These are phyloP conservation scores for Colletotrichum lentis DNA, from an alignment of 2,329 filamentous ascomycete genomes.

Conservation along the genomic window DNA sequence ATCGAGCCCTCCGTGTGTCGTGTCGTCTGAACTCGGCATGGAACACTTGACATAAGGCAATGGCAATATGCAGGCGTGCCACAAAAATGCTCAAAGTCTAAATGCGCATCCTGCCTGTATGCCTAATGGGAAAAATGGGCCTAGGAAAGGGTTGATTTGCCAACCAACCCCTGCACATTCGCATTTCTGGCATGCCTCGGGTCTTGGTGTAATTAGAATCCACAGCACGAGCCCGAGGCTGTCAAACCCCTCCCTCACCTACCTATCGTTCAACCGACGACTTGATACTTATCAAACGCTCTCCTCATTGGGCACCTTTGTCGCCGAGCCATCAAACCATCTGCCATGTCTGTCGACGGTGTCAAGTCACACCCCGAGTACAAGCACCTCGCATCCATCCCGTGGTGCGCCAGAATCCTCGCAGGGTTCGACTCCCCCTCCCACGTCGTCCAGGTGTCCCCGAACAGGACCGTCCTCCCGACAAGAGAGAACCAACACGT, in stretches of 20 bases:
- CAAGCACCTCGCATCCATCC: constrained; percentile 47
- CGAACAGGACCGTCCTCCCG: constrained; percentile 29
- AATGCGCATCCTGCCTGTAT: too few relatives aligned
- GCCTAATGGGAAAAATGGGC: background rate
- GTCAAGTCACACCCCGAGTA: constrained; percentile 28
- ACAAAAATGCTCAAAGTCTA: too few relatives aligned
- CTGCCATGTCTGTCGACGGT: constrained; percentile 9
- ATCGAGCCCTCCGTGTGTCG: too few relatives aligned
- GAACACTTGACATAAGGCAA: too few relatives aligned
- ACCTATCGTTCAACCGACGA: too few relatives aligned
- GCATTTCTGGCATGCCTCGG: background rate
- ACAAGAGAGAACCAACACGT: constrained; percentile 46
- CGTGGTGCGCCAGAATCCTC: constrained; percentile 48
- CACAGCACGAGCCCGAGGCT: constrained; percentile 2
- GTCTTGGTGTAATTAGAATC: background rate
- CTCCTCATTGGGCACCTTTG: background rate
- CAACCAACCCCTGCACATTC: background rate
- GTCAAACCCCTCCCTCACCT: background rate
- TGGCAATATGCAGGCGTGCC: too few relatives aligned
- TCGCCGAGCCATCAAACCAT: background rate
- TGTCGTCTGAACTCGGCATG: too few relatives aligned
- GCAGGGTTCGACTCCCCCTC: constrained; percentile 43
- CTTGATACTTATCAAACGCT: background rate
- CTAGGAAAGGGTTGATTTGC: background rate
- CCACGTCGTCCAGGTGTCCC: constrained; percentile 26